Base-by-base conservation (phyloP, 148 eudicot species). In the Rhododendron ferrugineum region DNA sequence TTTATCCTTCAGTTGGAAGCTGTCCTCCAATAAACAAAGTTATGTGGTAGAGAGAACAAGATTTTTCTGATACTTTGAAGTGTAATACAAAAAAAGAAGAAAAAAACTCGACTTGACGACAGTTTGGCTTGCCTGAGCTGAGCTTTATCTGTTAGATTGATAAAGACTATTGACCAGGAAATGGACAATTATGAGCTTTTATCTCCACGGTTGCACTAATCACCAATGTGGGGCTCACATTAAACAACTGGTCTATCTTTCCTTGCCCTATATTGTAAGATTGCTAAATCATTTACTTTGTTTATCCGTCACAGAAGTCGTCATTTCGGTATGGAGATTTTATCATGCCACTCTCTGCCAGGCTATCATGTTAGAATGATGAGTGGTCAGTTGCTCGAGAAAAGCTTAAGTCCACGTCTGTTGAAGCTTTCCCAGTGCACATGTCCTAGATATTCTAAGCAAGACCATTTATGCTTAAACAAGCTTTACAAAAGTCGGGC, bases 311-410 rank as follows among this genome's bases (percentile, higher is more conserved):
- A 89, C 92, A 94, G 95, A 88, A 40, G 40, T 26, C 0, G 36
- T 2, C 81, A 70, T 34, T 83, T 87, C 62, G 84, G 82, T 86
- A 94, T 94, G 95, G 98, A 94, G 68, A 89, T 91, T 85, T 84
- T 94, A 60, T 80, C 91, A 15, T 92, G 92, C 85, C 89, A 92
- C 85, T 68, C 89, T 26, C 89, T 90, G 54, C 88, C 89, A 1
- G 78, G 85, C 83, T 88, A 78, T 83, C 89, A 84, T 84, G 76
- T 84, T 42, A 56, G 87, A 44, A 85, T 79, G 37, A 60, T 85
- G 72, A 83, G 88, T 72, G 86, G 88, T 26, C 87, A 78, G 40
- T 42, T 84, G 66, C 82, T 78, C 3, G 86, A 83, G 72, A 87
- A 89, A 87, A 85, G 89, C 79, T 56, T 78, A 58, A 86, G 82